phyloP scores from a whole-genome alignment of 768 basidiomycete genomes.

The Kwoniella heveanensis region DNA sequence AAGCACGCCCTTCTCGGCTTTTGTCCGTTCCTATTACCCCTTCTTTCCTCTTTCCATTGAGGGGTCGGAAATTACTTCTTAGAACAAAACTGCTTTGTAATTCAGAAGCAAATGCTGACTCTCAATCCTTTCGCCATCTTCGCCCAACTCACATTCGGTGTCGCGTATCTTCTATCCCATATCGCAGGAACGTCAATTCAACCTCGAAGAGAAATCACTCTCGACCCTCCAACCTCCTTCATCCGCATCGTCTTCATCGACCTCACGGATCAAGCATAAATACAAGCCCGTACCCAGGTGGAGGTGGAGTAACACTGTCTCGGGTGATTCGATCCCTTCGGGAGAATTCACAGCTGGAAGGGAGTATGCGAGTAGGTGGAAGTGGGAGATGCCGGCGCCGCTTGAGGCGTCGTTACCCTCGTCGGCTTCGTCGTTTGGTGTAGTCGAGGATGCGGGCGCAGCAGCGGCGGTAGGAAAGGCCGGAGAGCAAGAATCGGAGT shows the following conservation, averaged over 20 bases:
- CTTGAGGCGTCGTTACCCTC: slow-evolving; percentile 3
- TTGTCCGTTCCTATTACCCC: too few relatives aligned
- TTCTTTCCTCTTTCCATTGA: too few relatives aligned
- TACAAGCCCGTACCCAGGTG: slow-evolving; percentile 18
- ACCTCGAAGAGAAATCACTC: slow-evolving; percentile 38
- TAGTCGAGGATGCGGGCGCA: neutral
- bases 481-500: slow-evolving; percentile 10
- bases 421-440: neutral
- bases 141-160: too few relatives aligned
- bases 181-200: slow-evolving; percentile 43
- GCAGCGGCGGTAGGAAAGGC: slow-evolving; percentile 2
- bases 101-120: too few relatives aligned
- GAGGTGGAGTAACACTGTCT: slow-evolving; percentile 29
- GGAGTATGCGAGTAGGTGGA: slow-evolving; percentile 33
- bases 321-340: slow-evolving; percentile 5
- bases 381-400: slow-evolving; percentile 40
- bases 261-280: slow-evolving; percentile 25
- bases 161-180: neutral
- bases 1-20: too few relatives aligned
- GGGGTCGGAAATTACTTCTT: too few relatives aligned
- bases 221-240: slow-evolving; percentile 27
- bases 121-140: too few relatives aligned
- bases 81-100: too few relatives aligned
- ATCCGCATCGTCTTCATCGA: slow-evolving; percentile 14
- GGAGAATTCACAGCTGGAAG: slow-evolving; percentile 31